Base-by-base conservation (phyloP, 1,284 basidiomycete genomes). In the Rhodotorula sp. region DNA sequence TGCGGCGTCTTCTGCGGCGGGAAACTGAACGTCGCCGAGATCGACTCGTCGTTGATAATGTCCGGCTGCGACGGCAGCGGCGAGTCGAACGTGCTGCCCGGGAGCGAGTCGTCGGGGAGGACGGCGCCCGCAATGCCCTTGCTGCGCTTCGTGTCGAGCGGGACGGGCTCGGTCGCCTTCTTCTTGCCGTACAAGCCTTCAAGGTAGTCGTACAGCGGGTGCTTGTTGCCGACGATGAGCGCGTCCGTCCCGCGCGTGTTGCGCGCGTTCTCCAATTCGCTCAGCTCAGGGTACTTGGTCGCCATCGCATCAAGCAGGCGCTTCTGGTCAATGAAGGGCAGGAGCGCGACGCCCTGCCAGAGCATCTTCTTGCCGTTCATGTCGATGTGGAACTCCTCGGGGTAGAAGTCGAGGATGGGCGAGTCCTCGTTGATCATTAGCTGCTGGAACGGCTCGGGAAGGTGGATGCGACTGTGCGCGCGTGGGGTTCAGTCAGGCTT, bases 301-400 rank as follows among this genome's bases (percentile, higher is more conserved):
- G 85, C 87, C 88, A 99, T 92, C 3, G 94, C 93, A 36, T 86
- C 88, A 64, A 97, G 83, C 34, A 98, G 83, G 29, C 95, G 87
- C 71, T 86, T 87, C 81, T 91, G 87, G 80, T 99, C 93, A 76
- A 99, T 99, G 84, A 99, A 99, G 0, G 97, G 95, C 34, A 99
- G 84, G 4, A 99, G 85, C 0, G 95, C 95, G 59, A 99, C 94
- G 69, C 97, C 97, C 82, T 99, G 97, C 97, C 97, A 99, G 2
- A 91, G 87, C 95, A 99, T 98, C 83, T 92, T 94, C 84, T 99
- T 99, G 73, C 97, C 97, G 80, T 99, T 99, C 97, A 99, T 99
- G 82, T 99, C 97, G 79, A 99, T 91, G 78, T 95, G 88, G 81
- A 99, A 99, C 29, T 90, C 88, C 10, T 85, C 80, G 0, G 97